A percentile compares a stretch with the other conserved stretches of the same genome.
Evolutionary conservation across 768 basidiomycete genomes (phyloP).

Genomic region (Auricularia cornea): DNA sequence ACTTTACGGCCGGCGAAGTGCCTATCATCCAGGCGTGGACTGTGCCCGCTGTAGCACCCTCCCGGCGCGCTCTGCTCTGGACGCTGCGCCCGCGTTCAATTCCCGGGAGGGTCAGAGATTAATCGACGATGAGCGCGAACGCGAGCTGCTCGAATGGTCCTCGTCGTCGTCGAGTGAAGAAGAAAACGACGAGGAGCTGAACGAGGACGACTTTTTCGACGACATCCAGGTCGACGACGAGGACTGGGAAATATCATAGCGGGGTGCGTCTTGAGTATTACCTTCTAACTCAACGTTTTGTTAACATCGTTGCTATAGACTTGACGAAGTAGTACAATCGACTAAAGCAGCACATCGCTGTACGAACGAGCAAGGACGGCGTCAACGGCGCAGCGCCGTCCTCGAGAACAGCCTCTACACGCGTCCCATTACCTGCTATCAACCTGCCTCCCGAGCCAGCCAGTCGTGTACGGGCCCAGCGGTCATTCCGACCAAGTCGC

Average conservation of each 20-base stretch:
- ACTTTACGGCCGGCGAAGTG: conserved; percentile 39
- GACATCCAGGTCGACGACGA: conserved; percentile 70
- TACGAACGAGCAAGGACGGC: conserved; percentile 32
- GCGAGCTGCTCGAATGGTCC: conserved; percentile 17
- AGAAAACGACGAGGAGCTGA: conserved; percentile 31
- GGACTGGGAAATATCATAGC: conserved; percentile 80
- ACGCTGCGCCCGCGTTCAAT: conserved; percentile 9
- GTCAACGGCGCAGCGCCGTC: conserved; percentile 45
- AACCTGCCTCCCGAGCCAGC: conserved; percentile 64
- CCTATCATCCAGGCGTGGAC: conserved; percentile 21
- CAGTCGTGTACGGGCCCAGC: conserved; percentile 14
- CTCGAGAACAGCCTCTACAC: too few relatives aligned
- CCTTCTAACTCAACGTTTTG: too few relatives aligned
- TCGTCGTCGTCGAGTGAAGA: too few relatives aligned
- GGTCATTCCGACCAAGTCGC: conserved; percentile 1
- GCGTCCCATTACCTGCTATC: conserved; percentile 60
- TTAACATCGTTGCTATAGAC: conserved; percentile 39
- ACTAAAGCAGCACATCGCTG: conserved; percentile 81
- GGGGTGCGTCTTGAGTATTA: conserved; percentile 52
- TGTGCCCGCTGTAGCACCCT: conserved; percentile 10
- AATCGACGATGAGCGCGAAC: conserved; percentile 22
- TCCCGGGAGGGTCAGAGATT: conserved; percentile 23
- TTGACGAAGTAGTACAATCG: conserved; percentile 99
- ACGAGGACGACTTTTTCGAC: conserved; percentile 38
- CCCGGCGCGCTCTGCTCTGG: conserved; percentile 13